phyloP scores from a whole-genome alignment of 345 rosid species.

The Microthlaspi erraticum region DNA sequence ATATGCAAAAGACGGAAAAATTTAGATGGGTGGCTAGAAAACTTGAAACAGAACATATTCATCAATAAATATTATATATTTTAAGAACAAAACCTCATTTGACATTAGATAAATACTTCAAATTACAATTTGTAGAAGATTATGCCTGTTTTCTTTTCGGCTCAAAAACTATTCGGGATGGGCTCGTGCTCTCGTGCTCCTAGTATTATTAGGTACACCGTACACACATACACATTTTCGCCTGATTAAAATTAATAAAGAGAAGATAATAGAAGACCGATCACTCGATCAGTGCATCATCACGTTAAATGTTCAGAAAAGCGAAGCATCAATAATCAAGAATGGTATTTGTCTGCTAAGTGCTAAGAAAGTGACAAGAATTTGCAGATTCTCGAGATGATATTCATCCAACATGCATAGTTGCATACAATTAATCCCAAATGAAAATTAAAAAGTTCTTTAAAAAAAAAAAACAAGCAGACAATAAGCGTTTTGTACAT shows the following conservation, averaged over 20 bases:
- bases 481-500: neutral
- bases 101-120: too few relatives aligned
- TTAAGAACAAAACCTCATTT: too few relatives aligned
- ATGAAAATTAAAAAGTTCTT: neutral
- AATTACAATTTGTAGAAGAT: too few relatives aligned
- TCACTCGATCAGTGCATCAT: neutral
- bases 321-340: neutral
- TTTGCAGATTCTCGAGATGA: neutral
- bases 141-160: too few relatives aligned
- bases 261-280: neutral
- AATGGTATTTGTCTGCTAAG: neutral
- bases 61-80: too few relatives aligned
- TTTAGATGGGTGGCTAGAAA: neutral
- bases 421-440: neutral
- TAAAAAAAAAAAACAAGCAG: neutral
- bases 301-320: neutral
- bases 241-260: neutral
- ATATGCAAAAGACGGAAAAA: neutral
- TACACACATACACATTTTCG: too few relatives aligned
- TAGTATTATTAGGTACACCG: too few relatives aligned
- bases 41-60: neutral
- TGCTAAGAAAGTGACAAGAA: slow-evolving; percentile 1
- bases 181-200: too few relatives aligned
- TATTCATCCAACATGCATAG: slow-evolving; percentile 1
- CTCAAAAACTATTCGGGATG: too few relatives aligned